A percentile compares a stretch with the other conserved stretches of the same genome.
These are phyloP conservation scores for Penicillium sp. DNA, from an alignment of 2,329 filamentous ascomycete species.

Conservation along the genomic window DNA sequence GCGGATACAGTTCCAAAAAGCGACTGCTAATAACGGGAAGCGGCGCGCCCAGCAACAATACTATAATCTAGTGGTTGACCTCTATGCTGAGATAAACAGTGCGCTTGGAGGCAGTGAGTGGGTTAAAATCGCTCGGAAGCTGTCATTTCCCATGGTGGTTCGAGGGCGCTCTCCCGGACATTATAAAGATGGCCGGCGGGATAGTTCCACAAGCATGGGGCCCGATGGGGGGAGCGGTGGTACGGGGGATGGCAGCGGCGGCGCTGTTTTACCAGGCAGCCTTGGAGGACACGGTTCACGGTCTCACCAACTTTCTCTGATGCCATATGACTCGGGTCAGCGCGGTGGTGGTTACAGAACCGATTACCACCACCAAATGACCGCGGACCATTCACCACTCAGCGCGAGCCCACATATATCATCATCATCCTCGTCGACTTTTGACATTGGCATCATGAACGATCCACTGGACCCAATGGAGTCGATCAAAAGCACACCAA, in stretches of 20 bases:
- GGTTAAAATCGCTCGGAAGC: constrained; percentile 72
- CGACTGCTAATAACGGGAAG: constrained; percentile 93
- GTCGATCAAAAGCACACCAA: constrained; percentile 39
- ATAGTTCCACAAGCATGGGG: constrained; percentile 73
- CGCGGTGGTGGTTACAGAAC: constrained; percentile 38
- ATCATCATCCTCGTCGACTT: constrained; percentile 45
- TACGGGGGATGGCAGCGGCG: constrained; percentile 37
- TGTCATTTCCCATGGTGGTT: constrained; percentile 85
- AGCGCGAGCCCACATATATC: constrained; percentile 46
- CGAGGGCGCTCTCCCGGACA: constrained; percentile 81
- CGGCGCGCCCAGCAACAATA: constrained; percentile 88
- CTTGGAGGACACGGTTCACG: constrained; percentile 34
- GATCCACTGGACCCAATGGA: constrained; percentile 48
- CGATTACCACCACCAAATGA: constrained; percentile 43
- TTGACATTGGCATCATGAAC: constrained; percentile 43
- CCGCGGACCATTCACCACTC: constrained; percentile 42
- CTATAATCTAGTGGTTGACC: constrained; percentile 86
- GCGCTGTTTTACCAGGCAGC: constrained; percentile 34
- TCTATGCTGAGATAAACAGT: constrained; percentile 70
- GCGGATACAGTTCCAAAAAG: constrained; percentile 91
- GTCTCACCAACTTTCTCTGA: constrained; percentile 37
- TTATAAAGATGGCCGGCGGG: constrained; percentile 72
- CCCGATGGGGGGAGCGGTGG: constrained; percentile 65
- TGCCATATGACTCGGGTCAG: constrained; percentile 41
- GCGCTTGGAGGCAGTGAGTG: constrained; percentile 51